Base-by-base conservation (phyloP, 2,329 filamentous ascomycete genomes). In the Podosphaera fusca region DNA sequence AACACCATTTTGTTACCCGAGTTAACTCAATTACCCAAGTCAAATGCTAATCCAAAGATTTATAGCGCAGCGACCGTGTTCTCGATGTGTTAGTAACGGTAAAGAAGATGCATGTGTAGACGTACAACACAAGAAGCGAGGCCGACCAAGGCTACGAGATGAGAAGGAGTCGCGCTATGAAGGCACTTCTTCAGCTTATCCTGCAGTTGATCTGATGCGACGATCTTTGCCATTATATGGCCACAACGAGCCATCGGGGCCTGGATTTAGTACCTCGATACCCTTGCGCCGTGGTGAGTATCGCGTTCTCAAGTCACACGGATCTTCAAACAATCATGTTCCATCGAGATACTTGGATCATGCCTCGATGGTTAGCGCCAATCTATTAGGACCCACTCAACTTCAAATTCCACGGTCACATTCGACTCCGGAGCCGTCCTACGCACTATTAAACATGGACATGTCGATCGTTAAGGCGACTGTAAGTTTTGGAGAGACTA, bases 41-140 rank as follows among this genome's bases (percentile, higher is more conserved):
- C 31, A 50, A 1, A 10, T 42, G 21, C 52, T 55, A 29, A 55
- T 45, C 9, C 2, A 36, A 8, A n/a, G 57, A 29, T 46, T 42
- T 61, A 65, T 66, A 84, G 81, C 84, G 55, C 82, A 87, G 68
- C 76, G 86, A 58, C 86, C 86, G 34, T 92, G 86, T 66, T 82
- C 82, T 34, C 78, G 86, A 66, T 92, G 86, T 67, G 72, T 84
- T 38, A 80, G 80, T 64, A 87, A 86, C 65, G 84, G 84, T 59
- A 92, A 90, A 64, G 75, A 90, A 73, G 84, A 88, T 58, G 76
- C 81, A 6, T 92, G 86, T 66, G 74, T 87, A 63, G 86, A 92
- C 69, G 85, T 92, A 38, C 83, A 87, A 65, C 86, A 92, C 69
- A 92, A 90, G 69, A 92, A 90, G 68, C 74, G 86, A 63, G 86